A percentile compares a stretch with the other conserved stretches of the same genome.
phyloP scores from a whole-genome alignment of 2,329 filamentous ascomycete species.

The Leptodontidium sp. region DNA sequence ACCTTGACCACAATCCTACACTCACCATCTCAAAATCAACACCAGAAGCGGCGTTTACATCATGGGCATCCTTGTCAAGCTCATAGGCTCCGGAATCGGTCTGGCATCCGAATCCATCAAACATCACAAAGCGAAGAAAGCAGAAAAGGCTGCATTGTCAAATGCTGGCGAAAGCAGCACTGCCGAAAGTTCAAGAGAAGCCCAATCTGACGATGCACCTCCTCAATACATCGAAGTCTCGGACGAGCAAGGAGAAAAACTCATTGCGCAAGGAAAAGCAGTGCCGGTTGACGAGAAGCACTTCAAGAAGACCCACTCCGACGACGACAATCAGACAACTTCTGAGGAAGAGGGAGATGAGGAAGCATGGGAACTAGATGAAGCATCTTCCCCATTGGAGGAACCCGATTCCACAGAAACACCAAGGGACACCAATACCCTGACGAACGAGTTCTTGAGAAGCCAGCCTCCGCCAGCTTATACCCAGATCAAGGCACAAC shows the following conservation, averaged over 20 bases:
- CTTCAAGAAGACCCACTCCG: conserved; percentile 1
- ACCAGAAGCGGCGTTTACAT: neutral
- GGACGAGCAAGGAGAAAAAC: conserved; percentile 30
- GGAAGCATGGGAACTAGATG: conserved; percentile 42
- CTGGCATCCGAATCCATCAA: conserved; percentile 41
- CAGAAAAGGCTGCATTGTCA: conserved; percentile 16
- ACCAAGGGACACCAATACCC: conserved; percentile 21
- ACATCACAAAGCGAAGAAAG: conserved; percentile 27
- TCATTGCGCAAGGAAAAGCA: conserved; percentile 36
- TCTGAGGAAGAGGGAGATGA: conserved; percentile 39
- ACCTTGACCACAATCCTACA: neutral
- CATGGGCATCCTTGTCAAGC: conserved; percentile 39
- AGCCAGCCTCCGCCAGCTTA: conserved; percentile 37
- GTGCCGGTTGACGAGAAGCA: conserved; percentile 31
- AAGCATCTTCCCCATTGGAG: conserved; percentile 28
- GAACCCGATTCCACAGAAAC: conserved; percentile 17
- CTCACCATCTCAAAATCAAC: neutral
- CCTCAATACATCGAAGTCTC: conserved; percentile 40
- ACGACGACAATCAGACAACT: conserved; percentile 25
- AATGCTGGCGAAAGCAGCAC: conserved; percentile 35
- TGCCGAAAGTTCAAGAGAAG: conserved; percentile 2
- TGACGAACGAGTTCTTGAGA: conserved; percentile 35
- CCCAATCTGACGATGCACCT: conserved; percentile 27
- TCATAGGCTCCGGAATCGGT: conserved; percentile 41
- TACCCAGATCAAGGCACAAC: conserved; percentile 9